These are phyloP conservation scores for Colletotrichum brevisporum DNA, from an alignment of 2,329 filamentous ascomycete genomes.

Conservation along the genomic window DNA sequence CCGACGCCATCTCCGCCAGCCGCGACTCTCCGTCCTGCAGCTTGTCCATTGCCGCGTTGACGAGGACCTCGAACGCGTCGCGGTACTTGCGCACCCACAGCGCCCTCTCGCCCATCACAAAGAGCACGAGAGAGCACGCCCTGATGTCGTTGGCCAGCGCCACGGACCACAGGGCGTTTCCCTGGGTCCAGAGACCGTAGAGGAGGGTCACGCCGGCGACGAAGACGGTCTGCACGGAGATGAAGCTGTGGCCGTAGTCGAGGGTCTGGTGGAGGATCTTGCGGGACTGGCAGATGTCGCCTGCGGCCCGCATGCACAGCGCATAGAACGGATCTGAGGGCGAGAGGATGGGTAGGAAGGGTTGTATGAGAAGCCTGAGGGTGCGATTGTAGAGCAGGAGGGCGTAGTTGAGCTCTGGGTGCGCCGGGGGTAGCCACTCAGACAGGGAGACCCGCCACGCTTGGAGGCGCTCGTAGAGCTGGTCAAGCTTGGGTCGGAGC, in stretches of 20 bases:
- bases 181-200: constrained; percentile 57
- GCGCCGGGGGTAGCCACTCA: constrained; percentile 65
- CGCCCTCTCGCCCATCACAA: constrained; percentile 64
- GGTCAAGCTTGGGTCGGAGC: constrained; percentile 62
- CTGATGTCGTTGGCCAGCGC: constrained; percentile 63
- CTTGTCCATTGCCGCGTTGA: constrained; percentile 51
- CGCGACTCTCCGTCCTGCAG: constrained; percentile 25
- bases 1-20: constrained; percentile 33
- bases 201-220: constrained; percentile 57
- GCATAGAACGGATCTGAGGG: constrained; percentile 62
- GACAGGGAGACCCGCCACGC: constrained; percentile 70
- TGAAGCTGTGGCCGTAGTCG: constrained; percentile 58
- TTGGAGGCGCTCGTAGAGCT: constrained; percentile 58
- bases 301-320: constrained; percentile 56
- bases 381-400: constrained; percentile 65
- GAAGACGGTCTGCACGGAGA: constrained; percentile 59
- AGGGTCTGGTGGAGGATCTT: constrained; percentile 57
- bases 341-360: constrained; percentile 62
- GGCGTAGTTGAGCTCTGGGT: constrained; percentile 62
- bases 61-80: constrained; percentile 62
- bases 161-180: constrained; percentile 62
- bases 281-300: constrained; percentile 58
- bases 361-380: constrained; percentile 64
- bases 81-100: constrained; percentile 63
- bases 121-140: constrained; percentile 62